These are phyloP conservation scores for Aspergillus melleus DNA, from an alignment of 2,329 filamentous ascomycete species.

Conservation along the genomic window DNA sequence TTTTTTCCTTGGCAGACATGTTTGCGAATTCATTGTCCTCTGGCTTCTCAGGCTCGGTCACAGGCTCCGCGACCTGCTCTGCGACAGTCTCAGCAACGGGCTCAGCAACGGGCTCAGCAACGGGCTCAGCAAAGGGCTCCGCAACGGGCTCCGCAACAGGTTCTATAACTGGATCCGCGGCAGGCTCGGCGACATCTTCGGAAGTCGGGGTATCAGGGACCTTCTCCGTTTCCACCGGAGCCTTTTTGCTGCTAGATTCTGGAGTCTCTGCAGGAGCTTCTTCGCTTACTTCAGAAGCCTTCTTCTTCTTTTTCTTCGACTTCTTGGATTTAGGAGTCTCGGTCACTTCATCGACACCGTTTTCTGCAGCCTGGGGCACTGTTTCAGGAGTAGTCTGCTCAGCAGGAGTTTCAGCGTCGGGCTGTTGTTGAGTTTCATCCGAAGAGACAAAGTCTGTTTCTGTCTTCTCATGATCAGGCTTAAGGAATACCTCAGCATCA, in stretches of 20 bases:
- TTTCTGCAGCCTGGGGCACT: conserved; percentile 4
- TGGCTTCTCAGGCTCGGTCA: not conserved
- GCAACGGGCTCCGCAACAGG: not conserved
- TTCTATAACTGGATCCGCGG: not conserved
- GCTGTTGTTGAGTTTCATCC: not conserved
- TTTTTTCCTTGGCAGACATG: conserved; percentile 40
- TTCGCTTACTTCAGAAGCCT: conserved; percentile 20
- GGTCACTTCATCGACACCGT: conserved; percentile 11
- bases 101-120: not conserved
- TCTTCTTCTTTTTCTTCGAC: conserved; percentile 41
- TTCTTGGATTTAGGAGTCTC: conserved; percentile 28
- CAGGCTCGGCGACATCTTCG: not conserved
- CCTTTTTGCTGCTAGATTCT: not conserved
- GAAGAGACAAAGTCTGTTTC: not conserved
- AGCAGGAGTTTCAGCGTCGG: not conserved
- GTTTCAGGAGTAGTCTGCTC: not conserved
- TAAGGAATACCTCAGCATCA: not conserved
- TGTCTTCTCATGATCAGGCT: not conserved
- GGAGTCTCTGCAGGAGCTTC: conserved; percentile 11
- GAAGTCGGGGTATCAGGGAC: not conserved
- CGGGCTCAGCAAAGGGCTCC: not conserved
- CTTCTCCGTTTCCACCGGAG: not conserved
- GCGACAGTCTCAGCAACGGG: not conserved
- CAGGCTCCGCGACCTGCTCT: not conserved
- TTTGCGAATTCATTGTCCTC: conserved; percentile 21